Conservation (phyloP, 1,284 basidiomycete species). For the Apiotrichum domesticum region DNA sequence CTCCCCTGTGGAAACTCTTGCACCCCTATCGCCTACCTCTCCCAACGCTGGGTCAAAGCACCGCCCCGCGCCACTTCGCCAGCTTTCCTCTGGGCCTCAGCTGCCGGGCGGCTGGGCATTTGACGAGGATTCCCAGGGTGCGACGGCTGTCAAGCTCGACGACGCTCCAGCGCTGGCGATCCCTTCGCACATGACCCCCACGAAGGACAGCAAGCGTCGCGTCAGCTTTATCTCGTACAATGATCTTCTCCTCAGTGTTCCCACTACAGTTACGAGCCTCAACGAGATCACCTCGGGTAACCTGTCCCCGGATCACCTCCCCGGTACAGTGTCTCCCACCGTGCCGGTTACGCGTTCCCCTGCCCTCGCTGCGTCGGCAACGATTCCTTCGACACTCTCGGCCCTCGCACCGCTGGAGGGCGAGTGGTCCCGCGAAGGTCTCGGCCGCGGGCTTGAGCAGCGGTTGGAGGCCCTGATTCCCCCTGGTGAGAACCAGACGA, state of each 20-base stretch:
- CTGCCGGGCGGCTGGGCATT: conserved; percentile 41
- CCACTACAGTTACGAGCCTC: conserved; percentile 62
- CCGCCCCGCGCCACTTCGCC: conserved; percentile 28
- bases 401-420: conserved; percentile 47
- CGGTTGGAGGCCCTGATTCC: conserved; percentile 54
- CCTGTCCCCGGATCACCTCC: conserved; percentile 44
- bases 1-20: neutral
- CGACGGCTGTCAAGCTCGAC: conserved; percentile 3
- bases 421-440: conserved; percentile 74
- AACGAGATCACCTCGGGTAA: conserved; percentile 59
- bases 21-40: neutral
- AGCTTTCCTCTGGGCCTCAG: conserved; percentile 35
- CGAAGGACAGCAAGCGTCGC: conserved; percentile 47
- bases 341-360: conserved; percentile 47
- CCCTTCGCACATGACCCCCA: conserved; percentile 54
- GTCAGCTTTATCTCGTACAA: conserved; percentile 82
- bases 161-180: conserved; percentile 19
- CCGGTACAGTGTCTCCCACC: conserved; percentile 39
- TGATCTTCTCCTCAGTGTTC: conserved; percentile 70
- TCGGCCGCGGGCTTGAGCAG: conserved; percentile 73
- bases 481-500: conserved; percentile 1
- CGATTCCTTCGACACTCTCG: neutral
- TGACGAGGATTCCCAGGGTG: conserved; percentile 11
- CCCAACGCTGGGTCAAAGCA: conserved; percentile 4
- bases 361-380: conserved; percentile 22